A percentile compares a stretch with the other conserved stretches of the same genome.
phyloP scores from a whole-genome alignment of 306 rosid genomes.

The Clitoria ternatea region DNA sequence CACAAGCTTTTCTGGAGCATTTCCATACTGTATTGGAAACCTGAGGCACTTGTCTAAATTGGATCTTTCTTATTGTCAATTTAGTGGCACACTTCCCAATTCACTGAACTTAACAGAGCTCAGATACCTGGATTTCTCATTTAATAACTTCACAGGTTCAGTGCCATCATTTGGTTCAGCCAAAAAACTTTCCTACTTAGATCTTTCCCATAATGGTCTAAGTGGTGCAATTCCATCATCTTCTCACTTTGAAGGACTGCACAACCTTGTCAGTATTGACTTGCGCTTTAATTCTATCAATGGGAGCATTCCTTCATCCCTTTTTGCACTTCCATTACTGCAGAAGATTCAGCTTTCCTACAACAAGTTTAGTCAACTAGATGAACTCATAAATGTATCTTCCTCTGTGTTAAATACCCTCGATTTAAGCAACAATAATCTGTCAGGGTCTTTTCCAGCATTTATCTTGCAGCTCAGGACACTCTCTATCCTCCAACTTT shows the following conservation, averaged over 20 bases:
- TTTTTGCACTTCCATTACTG: constrained; percentile 30
- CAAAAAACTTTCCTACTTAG: constrained; percentile 18
- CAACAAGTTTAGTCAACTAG: constrained; percentile 35
- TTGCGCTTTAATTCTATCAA: constrained; percentile 11
- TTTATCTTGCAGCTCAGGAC: constrained; percentile 25
- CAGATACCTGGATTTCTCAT: constrained; percentile 30
- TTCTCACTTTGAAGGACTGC: constrained; percentile 26
- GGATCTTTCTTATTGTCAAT: constrained; percentile 16
- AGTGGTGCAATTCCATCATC: constrained; percentile 29
- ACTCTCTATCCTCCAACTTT: constrained; percentile 37
- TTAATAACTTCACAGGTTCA: constrained; percentile 27
- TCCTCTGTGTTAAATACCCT: constrained; percentile 31
- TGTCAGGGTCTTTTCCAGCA: constrained; percentile 45
- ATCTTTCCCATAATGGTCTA: constrained; percentile 38
- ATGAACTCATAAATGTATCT: not conserved
- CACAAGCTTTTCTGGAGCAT: constrained; percentile 31
- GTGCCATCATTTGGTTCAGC: constrained; percentile 35
- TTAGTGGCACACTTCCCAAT: constrained; percentile 31
- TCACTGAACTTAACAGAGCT: constrained; percentile 34
- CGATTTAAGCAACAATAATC: constrained; percentile 44
- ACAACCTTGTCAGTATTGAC: constrained; percentile 14
- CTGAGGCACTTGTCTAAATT: constrained; percentile 21
- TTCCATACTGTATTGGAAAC: constrained; percentile 21
- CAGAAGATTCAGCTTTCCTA: constrained; percentile 20
- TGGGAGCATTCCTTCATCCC: constrained; percentile 39